phyloP scores from a whole-genome alignment of 805 yeast species.

The Osmozyma mogii region DNA sequence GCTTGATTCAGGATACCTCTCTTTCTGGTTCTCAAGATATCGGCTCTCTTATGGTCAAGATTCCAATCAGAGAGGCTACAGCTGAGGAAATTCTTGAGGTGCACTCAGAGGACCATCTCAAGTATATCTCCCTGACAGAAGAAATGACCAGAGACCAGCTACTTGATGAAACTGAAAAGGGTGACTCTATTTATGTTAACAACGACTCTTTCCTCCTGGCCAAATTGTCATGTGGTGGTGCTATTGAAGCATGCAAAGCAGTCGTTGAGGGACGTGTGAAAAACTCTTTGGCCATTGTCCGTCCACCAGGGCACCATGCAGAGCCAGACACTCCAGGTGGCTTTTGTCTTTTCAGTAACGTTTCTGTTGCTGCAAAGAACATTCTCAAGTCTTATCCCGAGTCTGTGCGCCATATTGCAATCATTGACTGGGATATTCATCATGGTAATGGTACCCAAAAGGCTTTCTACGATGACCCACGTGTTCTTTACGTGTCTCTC shows the following conservation, averaged over 20 bases:
- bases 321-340: slow-evolving; percentile 98
- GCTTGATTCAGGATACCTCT: slow-evolving; percentile 73
- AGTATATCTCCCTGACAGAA: slow-evolving; percentile 66
- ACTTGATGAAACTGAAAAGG: slow-evolving; percentile 75
- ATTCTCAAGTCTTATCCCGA: slow-evolving; percentile 81
- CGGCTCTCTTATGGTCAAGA: slow-evolving; percentile 80
- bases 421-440: slow-evolving; percentile 97
- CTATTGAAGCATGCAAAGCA: slow-evolving; percentile 92
- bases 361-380: slow-evolving; percentile 91
- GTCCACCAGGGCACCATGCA: slow-evolving; percentile 99
- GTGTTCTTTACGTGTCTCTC: slow-evolving; percentile 83
- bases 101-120: slow-evolving; percentile 75
- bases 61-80: slow-evolving; percentile 86
- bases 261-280: slow-evolving; percentile 90
- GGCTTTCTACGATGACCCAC: slow-evolving; percentile 80
- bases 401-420: slow-evolving; percentile 71
- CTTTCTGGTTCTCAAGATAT: slow-evolving; percentile 66
- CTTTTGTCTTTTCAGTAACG: slow-evolving; percentile 91
- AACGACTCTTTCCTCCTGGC: slow-evolving; percentile 86
- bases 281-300: slow-evolving; percentile 86
- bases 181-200: slow-evolving; percentile 92
- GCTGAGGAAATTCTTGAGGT: slow-evolving; percentile 80
- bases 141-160: slow-evolving; percentile 71
- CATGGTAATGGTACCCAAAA: slow-evolving; percentile 99
- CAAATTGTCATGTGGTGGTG: slow-evolving; percentile 90